These are phyloP conservation scores for Aspergillus incahuasiensis DNA, from an alignment of 495 filamentous ascomycete genomes.

Conservation along the genomic window DNA sequence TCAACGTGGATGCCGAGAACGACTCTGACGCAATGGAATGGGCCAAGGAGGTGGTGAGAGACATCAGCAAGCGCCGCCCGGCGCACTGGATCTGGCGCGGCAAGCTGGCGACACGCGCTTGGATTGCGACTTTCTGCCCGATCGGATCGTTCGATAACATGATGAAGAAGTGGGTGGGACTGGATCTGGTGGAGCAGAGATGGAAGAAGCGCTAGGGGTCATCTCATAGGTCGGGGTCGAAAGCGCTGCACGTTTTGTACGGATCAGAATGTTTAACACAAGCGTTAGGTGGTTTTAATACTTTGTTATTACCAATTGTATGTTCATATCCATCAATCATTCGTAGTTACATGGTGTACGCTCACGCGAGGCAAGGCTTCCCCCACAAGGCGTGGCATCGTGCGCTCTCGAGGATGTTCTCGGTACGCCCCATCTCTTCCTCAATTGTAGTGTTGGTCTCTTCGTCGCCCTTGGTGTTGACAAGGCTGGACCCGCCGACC, in stretches of 20 bases:
- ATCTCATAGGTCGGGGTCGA: too few relatives aligned
- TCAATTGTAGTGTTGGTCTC: conserved; percentile 6
- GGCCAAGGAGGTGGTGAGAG: not conserved
- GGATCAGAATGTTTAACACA: too few relatives aligned
- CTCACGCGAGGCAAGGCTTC: not conserved
- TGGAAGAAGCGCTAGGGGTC: not conserved
- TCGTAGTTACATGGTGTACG: not conserved
- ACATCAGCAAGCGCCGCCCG: not conserved
- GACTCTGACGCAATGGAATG: not conserved
- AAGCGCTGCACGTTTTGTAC: too few relatives aligned
- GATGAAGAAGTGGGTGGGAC: not conserved
- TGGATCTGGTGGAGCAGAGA: not conserved
- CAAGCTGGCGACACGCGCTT: not conserved
- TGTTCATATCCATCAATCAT: not conserved
- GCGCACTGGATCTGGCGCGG: not conserved
- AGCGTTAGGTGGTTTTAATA: too few relatives aligned
- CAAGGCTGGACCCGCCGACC: conserved; percentile 11
- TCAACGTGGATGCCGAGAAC: too few relatives aligned
- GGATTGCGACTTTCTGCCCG: not conserved
- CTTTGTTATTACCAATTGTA: not conserved
- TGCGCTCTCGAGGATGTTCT: conserved; percentile 21
- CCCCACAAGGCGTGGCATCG: conserved; percentile 17
- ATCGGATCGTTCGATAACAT: not conserved
- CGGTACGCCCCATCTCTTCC: conserved; percentile 16
- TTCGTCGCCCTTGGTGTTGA: conserved; percentile 8